phyloP scores from a whole-genome alignment of 179 eudicot species.

The Dionaea muscipula region DNA sequence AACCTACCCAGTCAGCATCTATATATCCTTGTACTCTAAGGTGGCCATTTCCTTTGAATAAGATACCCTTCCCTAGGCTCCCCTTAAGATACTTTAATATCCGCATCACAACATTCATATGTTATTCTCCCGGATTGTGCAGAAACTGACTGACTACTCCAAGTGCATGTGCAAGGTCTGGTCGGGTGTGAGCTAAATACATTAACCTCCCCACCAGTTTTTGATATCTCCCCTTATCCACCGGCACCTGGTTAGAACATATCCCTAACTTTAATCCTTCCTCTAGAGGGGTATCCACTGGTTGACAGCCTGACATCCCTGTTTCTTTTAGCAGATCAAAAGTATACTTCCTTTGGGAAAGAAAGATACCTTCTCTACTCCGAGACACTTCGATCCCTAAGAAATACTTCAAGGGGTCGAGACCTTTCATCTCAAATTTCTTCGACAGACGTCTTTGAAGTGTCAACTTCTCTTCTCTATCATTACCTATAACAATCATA shows the following conservation, averaged over 20 bases:
- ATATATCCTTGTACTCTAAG: neutral
- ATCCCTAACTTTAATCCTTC: neutral
- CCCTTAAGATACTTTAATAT: neutral
- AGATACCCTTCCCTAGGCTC: neutral
- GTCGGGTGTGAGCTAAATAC: neutral
- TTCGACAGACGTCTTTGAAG: neutral
- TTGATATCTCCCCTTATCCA: neutral
- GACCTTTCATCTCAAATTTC: slow-evolving; percentile 4
- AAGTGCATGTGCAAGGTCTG: neutral
- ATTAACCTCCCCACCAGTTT: neutral
- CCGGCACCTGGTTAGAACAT: neutral
- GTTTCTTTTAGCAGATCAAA: neutral
- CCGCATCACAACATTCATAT: neutral
- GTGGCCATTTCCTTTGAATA: neutral
- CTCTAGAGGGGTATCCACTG: neutral
- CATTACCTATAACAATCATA: slow-evolving; percentile 4
- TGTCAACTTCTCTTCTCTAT: slow-evolving; percentile 4
- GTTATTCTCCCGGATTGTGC: slow-evolving; percentile 1
- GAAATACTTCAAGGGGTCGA: slow-evolving; percentile 1
- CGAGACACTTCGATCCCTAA: neutral
- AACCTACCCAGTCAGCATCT: neutral
- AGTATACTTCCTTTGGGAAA: neutral
- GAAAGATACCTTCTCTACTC: neutral
- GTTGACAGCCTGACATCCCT: neutral
- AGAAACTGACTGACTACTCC: neutral